Conservation (phyloP, 2,329 filamentous ascomycete genomes). For the Fusarium hainanense region DNA sequence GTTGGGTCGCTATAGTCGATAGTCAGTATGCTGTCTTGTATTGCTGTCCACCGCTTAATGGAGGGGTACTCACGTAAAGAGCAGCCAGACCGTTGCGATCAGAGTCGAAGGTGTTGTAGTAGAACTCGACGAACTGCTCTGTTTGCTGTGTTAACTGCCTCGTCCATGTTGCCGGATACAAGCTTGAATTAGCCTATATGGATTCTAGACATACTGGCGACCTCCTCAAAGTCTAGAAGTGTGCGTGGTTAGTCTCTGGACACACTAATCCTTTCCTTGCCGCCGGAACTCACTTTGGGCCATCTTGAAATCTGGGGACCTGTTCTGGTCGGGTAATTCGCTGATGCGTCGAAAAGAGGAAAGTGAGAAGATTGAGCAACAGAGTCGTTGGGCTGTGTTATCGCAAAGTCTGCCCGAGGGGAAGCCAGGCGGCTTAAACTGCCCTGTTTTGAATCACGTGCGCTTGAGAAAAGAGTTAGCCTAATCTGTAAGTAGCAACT, state of each 20-base stretch:
- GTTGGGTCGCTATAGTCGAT: constrained; percentile 21
- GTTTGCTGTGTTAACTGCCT: constrained; percentile 19
- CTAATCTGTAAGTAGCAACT: no score
- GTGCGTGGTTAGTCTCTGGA: constrained; percentile 45
- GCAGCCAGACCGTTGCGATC: constrained; percentile 71
- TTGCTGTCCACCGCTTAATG: constrained; percentile 57
- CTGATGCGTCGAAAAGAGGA: constrained; percentile 8
- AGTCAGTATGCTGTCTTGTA: constrained; percentile 52
- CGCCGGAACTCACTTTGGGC: constrained; percentile 35
- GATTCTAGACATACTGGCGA: constrained; percentile 58
- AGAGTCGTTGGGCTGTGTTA: constrained; percentile 39
- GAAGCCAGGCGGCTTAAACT: constrained; percentile 1
- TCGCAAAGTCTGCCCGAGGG: constrained; percentile 51
- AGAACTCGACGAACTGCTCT: constrained; percentile 92
- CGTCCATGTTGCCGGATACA: neutral
- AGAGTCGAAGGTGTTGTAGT: constrained; percentile 88
- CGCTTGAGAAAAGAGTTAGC: no score
- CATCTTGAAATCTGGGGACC: constrained; percentile 43
- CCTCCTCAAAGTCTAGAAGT: constrained; percentile 55
- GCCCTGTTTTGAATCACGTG: no score
- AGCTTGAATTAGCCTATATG: constrained; percentile 6
- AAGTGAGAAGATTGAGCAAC: constrained; percentile 1
- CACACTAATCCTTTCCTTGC: neutral
- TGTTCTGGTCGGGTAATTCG: constrained; percentile 24
- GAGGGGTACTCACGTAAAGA: constrained; percentile 80